Evolutionary conservation across 2,329 filamentous ascomycete species (phyloP), one percentile per base, ranked within the genome.

Genomic region (Verticillium tricorpus): DNA sequence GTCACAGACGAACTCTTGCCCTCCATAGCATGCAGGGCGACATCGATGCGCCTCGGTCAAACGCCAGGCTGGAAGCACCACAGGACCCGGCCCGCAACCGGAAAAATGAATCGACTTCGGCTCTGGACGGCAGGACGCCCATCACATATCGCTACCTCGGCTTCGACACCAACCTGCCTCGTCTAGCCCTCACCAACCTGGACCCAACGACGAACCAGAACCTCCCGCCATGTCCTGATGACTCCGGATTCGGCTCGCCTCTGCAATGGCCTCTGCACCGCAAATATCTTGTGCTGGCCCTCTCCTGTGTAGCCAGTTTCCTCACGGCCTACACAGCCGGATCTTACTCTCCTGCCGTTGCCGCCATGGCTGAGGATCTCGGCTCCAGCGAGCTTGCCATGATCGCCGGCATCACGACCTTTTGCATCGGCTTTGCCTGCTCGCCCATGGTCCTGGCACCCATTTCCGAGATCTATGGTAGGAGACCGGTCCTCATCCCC

Each of bases 381-480:
- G 73, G 83, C 3, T 80, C 91, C 0, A 88, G 86, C 45, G 77
- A 80, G 11, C 80, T 89, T n/a, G 87, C 87, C 1, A 83, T 88
- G n/a, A 78, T 90, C 5, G 79, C 87, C 1, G 92, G 92, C 37
- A 91, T 97, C 64, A 96, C 93, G 0, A 85, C 86, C 0, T 97
- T 95, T 74, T 95, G 91, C 56, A 70, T 83, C 37, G 93, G 93
- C 3, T 97, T 97, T 67, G 92, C 84, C 0, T 74, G 93, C 28
- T 90, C 91, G 0, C 93, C 93, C 0, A 97, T 97, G 93, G 81
- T 92, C 1, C 82, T 97, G 0, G 93, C 93, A 0, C 93, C 93
- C 0, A 89, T 97, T 66, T 92, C 89, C 1, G 93, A 97, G 75
- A 89, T 96, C 71, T 92, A 95, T 74, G 93, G 93, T 3, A 86